Percentiles rank a stretch among this genome's conserved stretches.
Evolutionary conservation across 306 rosid species (phyloP).

Genomic region (Begonia fuchsioides): DNA sequence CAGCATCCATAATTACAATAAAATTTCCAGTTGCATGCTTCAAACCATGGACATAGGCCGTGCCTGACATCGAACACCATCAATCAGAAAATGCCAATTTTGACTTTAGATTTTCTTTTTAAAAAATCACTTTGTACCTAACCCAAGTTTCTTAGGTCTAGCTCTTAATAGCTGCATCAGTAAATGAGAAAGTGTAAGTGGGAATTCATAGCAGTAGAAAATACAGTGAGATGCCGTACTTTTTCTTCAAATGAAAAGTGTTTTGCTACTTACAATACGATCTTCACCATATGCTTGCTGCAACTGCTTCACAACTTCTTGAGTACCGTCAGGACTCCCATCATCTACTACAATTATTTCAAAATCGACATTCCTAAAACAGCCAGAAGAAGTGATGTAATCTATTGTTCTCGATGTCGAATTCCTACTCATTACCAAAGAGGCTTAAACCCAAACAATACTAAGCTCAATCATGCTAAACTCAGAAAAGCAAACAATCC

Average conservation of each 20-base stretch:
- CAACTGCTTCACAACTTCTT: slow-evolving; percentile 66
- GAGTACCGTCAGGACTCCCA: slow-evolving; percentile 99
- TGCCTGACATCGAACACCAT: slow-evolving; percentile 46
- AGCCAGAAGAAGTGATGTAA: background rate
- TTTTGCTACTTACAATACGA: slow-evolving; percentile 50
- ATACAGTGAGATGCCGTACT: no score
- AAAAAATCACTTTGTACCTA: slow-evolving; percentile 36
- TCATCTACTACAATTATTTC: slow-evolving; percentile 87
- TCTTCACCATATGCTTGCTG: slow-evolving; percentile 79
- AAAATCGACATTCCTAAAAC: slow-evolving; percentile 60
- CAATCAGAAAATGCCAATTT: slow-evolving; percentile 8
- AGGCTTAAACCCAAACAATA: no score
- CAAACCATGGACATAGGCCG: slow-evolving; percentile 87
- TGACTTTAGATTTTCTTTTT: background rate
- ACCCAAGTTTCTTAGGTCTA: slow-evolving; percentile 82
- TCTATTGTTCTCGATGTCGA: background rate
- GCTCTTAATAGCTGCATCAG: slow-evolving; percentile 64
- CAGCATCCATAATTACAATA: slow-evolving; percentile 93
- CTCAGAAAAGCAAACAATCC: no score
- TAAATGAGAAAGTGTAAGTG: slow-evolving; percentile 3
- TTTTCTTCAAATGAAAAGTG: background rate
- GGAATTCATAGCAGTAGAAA: background rate
- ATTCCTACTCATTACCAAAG: background rate
- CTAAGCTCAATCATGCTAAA: no score
- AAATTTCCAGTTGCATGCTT: slow-evolving; percentile 92